Evolutionary conservation across 2,329 filamentous ascomycete species (phyloP).

Genomic region (Cladosporium sphaerospermum): DNA sequence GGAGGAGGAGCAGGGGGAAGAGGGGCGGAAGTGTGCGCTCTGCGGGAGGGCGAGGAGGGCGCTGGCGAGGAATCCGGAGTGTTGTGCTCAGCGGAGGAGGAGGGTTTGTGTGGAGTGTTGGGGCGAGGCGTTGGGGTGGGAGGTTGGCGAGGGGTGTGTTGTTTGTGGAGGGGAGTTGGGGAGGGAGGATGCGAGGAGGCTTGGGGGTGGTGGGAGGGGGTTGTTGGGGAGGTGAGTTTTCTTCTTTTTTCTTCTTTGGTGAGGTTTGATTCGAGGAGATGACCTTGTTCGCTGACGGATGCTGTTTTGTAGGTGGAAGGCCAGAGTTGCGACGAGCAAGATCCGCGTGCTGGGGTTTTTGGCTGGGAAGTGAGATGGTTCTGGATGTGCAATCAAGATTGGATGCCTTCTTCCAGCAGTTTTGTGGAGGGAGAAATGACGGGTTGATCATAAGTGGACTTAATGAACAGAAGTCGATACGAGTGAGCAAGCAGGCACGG

Average conservation of each 20-base stretch:
- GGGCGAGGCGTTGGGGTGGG: background rate
- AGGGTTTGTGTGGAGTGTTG: constrained; percentile 3
- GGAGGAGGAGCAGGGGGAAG: too few species aligned
- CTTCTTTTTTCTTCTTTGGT: background rate
- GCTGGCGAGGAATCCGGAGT: background rate
- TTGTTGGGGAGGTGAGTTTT: background rate
- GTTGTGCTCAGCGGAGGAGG: background rate
- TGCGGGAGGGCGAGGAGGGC: background rate
- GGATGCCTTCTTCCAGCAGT: too few species aligned
- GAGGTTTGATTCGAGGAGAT: background rate
- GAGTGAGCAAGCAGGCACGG: too few species aligned
- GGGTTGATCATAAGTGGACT: too few species aligned
- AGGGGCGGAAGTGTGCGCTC: too few species aligned
- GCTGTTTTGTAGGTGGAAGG: background rate
- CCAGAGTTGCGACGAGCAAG: background rate
- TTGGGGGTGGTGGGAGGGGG: background rate
- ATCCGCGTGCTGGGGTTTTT: background rate
- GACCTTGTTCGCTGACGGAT: background rate
- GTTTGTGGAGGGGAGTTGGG: constrained; percentile 2
- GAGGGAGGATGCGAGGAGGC: constrained; percentile 4
- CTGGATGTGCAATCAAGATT: too few species aligned
- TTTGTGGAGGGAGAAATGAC: too few species aligned
- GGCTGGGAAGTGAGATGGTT: too few species aligned
- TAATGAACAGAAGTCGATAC: too few species aligned
- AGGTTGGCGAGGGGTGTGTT: background rate